Evolutionary conservation across 139 green algal species (phyloP), one percentile per base, ranked within the genome.

Genomic region (Chlorella sp.): DNA sequence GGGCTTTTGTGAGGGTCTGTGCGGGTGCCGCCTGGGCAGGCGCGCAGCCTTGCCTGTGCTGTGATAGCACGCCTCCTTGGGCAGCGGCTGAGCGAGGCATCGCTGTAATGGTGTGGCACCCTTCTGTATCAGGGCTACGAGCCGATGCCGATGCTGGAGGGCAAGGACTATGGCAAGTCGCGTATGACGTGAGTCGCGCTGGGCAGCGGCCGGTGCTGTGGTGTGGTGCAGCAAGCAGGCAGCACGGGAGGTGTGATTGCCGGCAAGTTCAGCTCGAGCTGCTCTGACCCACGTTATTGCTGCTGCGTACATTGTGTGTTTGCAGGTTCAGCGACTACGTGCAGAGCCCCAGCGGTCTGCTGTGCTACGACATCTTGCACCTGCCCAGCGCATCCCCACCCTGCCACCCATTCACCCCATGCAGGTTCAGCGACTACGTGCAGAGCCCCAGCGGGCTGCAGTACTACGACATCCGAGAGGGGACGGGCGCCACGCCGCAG

Each of bases 131-230:
- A 87, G 36, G 81, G 62, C 0, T 90, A 85, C 28, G 89, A 94
- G 73, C 90, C 89, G 6, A 95, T 95, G 92, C 85, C 90, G 14
- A 85, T 83, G 40, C 73, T 95, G 34, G 92, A 92, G 20, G 92
- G 91, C 60, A 98, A 98, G 83, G 96, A 98, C 82, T 98, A 98
- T 85, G 96, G 96, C 58, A 99, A 99, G 88, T 74, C 89, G 5
- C 87, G 92, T 24, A 95, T 93, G 87, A 87, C 84, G 90, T 92
- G 73, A 84, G 79, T 40, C 28, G 41, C 14, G 65, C 65, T 2
- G 0, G 32, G n/a, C n/a, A 72, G 65, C n/a, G 4, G 16, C n/a
- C 26, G n/a, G 34, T 36, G 30, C 56, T 28, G 24, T 4, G 3
- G n/a, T n/a, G 3, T 72, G 65, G n/a, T 16, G 3, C 13, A 5